These are phyloP conservation scores for Eremochloa ophiuroides DNA, from an alignment of 176 grass and related monocot species.

Conservation along the genomic window DNA sequence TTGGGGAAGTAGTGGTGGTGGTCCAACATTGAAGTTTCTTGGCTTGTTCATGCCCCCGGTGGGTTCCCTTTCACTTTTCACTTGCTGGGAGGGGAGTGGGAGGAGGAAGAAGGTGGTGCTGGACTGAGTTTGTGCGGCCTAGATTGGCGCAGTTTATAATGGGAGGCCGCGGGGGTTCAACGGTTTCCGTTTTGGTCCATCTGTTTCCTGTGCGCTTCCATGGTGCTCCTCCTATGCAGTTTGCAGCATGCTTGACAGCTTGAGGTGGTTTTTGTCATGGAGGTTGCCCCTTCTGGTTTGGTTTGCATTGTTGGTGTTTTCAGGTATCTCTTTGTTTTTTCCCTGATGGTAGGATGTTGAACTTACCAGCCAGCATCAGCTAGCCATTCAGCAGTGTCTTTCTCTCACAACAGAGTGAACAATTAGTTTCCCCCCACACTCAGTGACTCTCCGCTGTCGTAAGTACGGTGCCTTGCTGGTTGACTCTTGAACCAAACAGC, in stretches of 20 bases:
- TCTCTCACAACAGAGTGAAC: too few species aligned
- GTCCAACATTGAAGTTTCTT: slow-evolving; percentile 27
- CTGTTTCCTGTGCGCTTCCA: background rate
- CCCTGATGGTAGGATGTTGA: too few species aligned
- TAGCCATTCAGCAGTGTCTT: too few species aligned
- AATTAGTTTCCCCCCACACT: too few species aligned
- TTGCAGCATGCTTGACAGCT: background rate
- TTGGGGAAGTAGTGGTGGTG: slow-evolving; percentile 9
- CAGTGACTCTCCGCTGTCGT: too few species aligned
- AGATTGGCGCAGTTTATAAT: background rate
- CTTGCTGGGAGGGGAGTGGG: background rate
- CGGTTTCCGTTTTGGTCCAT: background rate
- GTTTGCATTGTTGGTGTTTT: background rate
- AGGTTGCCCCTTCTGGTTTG: background rate
- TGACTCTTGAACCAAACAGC: too few species aligned
- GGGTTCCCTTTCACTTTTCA: background rate
- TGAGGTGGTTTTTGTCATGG: background rate
- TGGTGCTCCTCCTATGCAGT: background rate
- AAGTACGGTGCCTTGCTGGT: too few species aligned
- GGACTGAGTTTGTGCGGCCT: background rate
- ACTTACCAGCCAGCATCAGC: too few species aligned
- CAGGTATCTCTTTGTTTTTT: background rate
- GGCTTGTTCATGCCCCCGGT: background rate
- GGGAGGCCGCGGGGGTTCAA: background rate
- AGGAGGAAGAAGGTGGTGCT: background rate